Percentiles rank a stretch among this genome's conserved stretches.
Evolutionary conservation across 441 rosid species (phyloP).

Genomic region (Pelargonium citronellum): DNA sequence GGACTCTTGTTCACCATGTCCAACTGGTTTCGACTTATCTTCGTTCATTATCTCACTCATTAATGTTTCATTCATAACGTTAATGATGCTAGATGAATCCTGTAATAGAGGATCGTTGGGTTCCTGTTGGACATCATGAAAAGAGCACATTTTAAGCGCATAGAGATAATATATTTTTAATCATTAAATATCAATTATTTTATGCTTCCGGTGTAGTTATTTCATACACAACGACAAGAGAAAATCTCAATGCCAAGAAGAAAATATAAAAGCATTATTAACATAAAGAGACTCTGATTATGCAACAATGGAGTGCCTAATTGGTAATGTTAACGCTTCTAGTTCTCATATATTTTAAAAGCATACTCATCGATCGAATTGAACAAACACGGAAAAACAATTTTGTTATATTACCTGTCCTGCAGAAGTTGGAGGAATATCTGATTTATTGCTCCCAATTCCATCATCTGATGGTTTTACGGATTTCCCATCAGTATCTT

Average conservation of each 20-base stretch:
- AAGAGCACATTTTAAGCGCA: background rate
- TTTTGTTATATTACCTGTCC: slow-evolving; percentile 21
- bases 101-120: slow-evolving; percentile 19
- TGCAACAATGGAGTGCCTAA: background rate
- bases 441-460: slow-evolving; percentile 6
- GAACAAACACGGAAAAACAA: background rate
- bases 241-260: background rate
- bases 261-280: background rate
- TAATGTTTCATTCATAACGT: slow-evolving; percentile 7
- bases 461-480: slow-evolving; percentile 5
- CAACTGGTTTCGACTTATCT: slow-evolving; percentile 13
- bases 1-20: slow-evolving; percentile 10
- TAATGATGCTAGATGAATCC: slow-evolving; percentile 10
- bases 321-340: background rate
- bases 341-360: background rate
- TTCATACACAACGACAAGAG: background rate
- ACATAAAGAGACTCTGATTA: background rate
- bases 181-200: background rate
- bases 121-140: slow-evolving; percentile 21
- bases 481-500: background rate
- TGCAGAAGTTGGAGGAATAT: slow-evolving; percentile 8
- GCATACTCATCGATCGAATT: background rate
- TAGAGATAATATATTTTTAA: background rate
- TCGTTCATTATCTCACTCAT: slow-evolving; percentile 10
- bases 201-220: background rate